Percentiles rank a stretch among this genome's conserved stretches.
Evolutionary conservation across 2,329 filamentous ascomycete species (phyloP).

Genomic region (Cladophialophora exuberans): DNA sequence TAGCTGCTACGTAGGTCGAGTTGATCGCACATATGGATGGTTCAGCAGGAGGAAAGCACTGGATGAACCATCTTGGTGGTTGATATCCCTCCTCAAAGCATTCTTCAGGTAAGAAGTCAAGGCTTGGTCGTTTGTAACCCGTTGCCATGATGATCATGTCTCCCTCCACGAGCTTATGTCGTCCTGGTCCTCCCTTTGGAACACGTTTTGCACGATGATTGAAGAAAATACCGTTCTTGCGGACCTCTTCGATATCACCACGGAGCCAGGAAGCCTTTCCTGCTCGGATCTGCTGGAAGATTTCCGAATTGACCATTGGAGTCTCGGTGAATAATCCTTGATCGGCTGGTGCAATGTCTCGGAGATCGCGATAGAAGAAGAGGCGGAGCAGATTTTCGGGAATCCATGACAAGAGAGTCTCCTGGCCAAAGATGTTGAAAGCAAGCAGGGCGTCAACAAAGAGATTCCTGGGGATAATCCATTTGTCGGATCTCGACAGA

Average conservation of each 20-base stretch:
- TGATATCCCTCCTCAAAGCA: conserved; percentile 73
- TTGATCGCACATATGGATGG: conserved; percentile 79
- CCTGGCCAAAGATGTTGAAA: conserved; percentile 77
- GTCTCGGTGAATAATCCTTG: conserved; percentile 82
- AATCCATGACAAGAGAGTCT: conserved; percentile 75
- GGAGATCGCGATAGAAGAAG: conserved; percentile 81
- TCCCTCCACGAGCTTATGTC: conserved; percentile 66
- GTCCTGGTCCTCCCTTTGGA: conserved; percentile 74
- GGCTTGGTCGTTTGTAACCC: conserved; percentile 73
- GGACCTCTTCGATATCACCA: conserved; percentile 73
- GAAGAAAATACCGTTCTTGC: conserved; percentile 67
- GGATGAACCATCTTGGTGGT: conserved; percentile 86
- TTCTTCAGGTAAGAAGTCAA: conserved; percentile 73
- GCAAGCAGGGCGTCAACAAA: conserved; percentile 73
- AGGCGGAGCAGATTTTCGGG: conserved; percentile 74
- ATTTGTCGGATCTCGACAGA: conserved; percentile 78
- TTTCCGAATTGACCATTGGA: conserved; percentile 83
- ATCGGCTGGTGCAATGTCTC: conserved; percentile 68
- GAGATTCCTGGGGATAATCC: conserved; percentile 82
- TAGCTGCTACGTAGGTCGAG: conserved; percentile 78
- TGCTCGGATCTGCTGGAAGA: conserved; percentile 73
- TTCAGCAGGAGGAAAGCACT: conserved; percentile 78
- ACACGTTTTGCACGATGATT: conserved; percentile 74
- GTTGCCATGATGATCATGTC: conserved; percentile 85
- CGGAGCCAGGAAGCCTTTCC: conserved; percentile 78